phyloP scores from a whole-genome alignment of 345 rosid genomes.

The Linum lewisii region DNA sequence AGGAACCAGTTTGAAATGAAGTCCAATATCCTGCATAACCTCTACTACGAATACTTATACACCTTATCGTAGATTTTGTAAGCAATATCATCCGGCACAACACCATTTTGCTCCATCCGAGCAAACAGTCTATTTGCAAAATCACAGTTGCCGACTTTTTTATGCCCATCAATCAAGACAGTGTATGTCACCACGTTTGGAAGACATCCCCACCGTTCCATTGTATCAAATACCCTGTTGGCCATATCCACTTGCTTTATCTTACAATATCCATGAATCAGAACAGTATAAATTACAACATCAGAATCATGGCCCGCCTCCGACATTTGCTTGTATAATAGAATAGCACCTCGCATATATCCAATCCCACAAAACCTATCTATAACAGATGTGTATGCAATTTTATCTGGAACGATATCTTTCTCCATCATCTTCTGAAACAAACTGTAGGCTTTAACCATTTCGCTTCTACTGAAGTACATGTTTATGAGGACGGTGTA shows the following conservation, averaged over 20 bases:
- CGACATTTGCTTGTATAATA: slow-evolving; percentile 26
- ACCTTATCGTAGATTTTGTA: background rate
- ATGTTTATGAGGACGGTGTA: slow-evolving; percentile 38
- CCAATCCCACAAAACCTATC: slow-evolving; percentile 35
- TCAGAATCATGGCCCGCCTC: slow-evolving; percentile 23
- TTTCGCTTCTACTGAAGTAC: slow-evolving; percentile 15
- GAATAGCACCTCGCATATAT: slow-evolving; percentile 35
- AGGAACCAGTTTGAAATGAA: no score
- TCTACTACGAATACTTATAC: no score
- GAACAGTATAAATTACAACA: slow-evolving; percentile 38
- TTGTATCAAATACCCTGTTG: slow-evolving; percentile 22
- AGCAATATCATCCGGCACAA: slow-evolving; percentile 23
- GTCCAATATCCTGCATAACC: no score
- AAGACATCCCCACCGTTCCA: slow-evolving; percentile 24
- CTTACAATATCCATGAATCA: slow-evolving; percentile 41
- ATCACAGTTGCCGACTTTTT: slow-evolving; percentile 19
- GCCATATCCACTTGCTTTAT: slow-evolving; percentile 35
- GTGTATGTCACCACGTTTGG: slow-evolving; percentile 39
- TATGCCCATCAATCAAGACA: slow-evolving; percentile 31
- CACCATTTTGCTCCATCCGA: slow-evolving; percentile 35
- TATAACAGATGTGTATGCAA: slow-evolving; percentile 35
- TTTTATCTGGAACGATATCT: slow-evolving; percentile 32
- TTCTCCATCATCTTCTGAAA: slow-evolving; percentile 29
- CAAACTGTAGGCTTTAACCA: slow-evolving; percentile 28
- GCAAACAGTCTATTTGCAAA: slow-evolving; percentile 25